Conservation (phyloP, 345 rosid genomes). For the Geranium brycei region DNA sequence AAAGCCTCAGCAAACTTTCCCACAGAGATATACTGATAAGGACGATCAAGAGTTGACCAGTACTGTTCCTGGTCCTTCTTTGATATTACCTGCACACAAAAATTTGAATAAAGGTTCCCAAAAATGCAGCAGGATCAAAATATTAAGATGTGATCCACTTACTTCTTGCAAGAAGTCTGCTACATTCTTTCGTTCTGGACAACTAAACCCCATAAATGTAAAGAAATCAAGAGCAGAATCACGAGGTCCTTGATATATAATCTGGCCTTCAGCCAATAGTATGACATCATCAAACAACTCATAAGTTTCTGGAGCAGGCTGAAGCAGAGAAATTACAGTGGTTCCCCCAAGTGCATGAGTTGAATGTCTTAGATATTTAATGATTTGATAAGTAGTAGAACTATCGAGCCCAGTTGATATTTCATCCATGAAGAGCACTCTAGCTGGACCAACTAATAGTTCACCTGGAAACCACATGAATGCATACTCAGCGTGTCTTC, state of each 20-base stretch:
- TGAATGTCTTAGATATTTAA: slow-evolving; percentile 78
- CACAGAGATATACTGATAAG: slow-evolving; percentile 71
- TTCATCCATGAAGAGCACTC: slow-evolving; percentile 97
- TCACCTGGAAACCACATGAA: slow-evolving; percentile 49
- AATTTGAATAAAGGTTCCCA: slow-evolving; percentile 6
- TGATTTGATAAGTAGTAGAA: slow-evolving; percentile 83
- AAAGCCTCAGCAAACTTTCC: slow-evolving; percentile 83
- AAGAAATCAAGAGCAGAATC: slow-evolving; percentile 64
- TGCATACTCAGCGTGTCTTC: slow-evolving; percentile 9
- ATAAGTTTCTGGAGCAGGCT: slow-evolving; percentile 92
- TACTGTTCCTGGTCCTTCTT: slow-evolving; percentile 95
- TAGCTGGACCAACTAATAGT: slow-evolving; percentile 87
- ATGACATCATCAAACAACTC: slow-evolving; percentile 84
- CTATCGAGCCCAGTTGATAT: slow-evolving; percentile 96
- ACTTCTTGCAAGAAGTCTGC: slow-evolving; percentile 99
- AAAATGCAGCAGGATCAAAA: slow-evolving; percentile 7
- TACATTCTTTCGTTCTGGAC: slow-evolving; percentile 90
- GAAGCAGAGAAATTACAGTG: slow-evolving; percentile 75
- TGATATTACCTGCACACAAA: slow-evolving; percentile 55
- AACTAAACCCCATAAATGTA: slow-evolving; percentile 60
- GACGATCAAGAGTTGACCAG: slow-evolving; percentile 64
- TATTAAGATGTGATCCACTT: slow-evolving; percentile 16
- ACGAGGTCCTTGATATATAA: slow-evolving; percentile 86
- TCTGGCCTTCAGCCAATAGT: slow-evolving; percentile 87
- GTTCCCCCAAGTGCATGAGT: slow-evolving; percentile 76